Conservation (phyloP, 2,329 filamentous ascomycete genomes). For the Lanzia echinophila region DNA sequence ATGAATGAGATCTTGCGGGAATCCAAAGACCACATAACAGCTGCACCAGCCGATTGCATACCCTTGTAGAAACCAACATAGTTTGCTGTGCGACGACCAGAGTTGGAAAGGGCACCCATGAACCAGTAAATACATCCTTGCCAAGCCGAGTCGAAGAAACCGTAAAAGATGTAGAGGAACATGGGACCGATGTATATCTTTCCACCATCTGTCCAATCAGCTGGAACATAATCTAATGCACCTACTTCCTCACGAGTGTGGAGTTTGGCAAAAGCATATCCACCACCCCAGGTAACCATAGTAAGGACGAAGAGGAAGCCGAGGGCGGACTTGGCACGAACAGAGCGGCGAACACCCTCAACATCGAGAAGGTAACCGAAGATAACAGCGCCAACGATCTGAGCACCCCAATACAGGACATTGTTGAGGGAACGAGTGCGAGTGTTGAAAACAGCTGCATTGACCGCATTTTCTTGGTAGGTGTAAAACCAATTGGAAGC, state of each 20-base stretch:
- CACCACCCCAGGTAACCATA: slow-evolving; percentile 75
- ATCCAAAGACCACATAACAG: slow-evolving; percentile 69
- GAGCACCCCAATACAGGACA: slow-evolving; percentile 70
- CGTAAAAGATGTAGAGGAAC: slow-evolving; percentile 87
- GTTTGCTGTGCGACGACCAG: slow-evolving; percentile 84
- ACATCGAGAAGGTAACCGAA: slow-evolving; percentile 68
- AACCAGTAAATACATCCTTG: slow-evolving; percentile 92
- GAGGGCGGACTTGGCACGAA: slow-evolving; percentile 61
- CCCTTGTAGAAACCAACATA: slow-evolving; percentile 87
- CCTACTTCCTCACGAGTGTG: slow-evolving; percentile 37
- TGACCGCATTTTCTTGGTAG: slow-evolving; percentile 72
- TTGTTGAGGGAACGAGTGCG: slow-evolving; percentile 72
- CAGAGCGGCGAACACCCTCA: slow-evolving; percentile 50
- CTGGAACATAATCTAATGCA: slow-evolving; percentile 14
- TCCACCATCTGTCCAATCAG: slow-evolving; percentile 60
- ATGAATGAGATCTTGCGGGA: slow-evolving; percentile 55
- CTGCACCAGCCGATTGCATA: slow-evolving; percentile 80
- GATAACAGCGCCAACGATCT: slow-evolving; percentile 68
- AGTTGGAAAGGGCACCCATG: slow-evolving; percentile 92
- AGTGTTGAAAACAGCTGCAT: slow-evolving; percentile 63
- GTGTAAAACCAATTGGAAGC: slow-evolving; percentile 75
- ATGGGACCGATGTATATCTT: slow-evolving; percentile 65
- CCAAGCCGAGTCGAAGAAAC: slow-evolving; percentile 83
- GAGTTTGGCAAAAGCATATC: slow-evolving; percentile 71
- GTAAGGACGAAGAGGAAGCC: slow-evolving; percentile 59